Percentiles rank a stretch among this genome's conserved stretches.
Evolutionary conservation across 1,139 yeast genomes (phyloP).

Genomic region (Yamadazyma oceani): DNA sequence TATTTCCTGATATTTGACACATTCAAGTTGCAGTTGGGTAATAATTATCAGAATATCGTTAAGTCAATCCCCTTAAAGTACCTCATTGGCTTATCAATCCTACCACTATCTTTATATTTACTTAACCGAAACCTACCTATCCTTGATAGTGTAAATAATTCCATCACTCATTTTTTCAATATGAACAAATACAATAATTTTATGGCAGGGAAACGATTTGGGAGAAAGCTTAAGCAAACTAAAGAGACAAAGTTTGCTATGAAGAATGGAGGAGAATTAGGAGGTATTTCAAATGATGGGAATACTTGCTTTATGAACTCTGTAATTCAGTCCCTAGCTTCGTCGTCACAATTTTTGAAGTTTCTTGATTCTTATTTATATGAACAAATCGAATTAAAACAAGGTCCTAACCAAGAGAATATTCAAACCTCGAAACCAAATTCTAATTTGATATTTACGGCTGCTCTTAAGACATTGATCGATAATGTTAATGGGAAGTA

Average conservation of each 20-base stretch:
- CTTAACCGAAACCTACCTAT: slow-evolving; percentile 7
- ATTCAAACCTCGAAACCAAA: slow-evolving; percentile 31
- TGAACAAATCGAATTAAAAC: slow-evolving; percentile 15
- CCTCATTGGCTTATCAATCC: slow-evolving; percentile 9
- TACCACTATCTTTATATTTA: slow-evolving; percentile 9
- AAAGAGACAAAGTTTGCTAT: slow-evolving; percentile 40
- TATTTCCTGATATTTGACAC: background rate
- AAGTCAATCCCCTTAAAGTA: slow-evolving; percentile 7
- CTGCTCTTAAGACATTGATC: slow-evolving; percentile 50
- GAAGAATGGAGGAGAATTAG: slow-evolving; percentile 68
- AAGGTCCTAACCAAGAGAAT: slow-evolving; percentile 12
- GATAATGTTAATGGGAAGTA: slow-evolving; percentile 58
- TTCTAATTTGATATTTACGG: slow-evolving; percentile 48
- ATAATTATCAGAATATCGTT: slow-evolving; percentile 6
- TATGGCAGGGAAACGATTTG: slow-evolving; percentile 9
- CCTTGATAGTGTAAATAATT: slow-evolving; percentile 3
- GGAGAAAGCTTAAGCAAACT: slow-evolving; percentile 16
- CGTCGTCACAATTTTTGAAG: slow-evolving; percentile 59
- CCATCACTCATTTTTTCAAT: slow-evolving; percentile 5
- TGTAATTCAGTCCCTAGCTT: slow-evolving; percentile 80
- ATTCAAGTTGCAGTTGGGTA: slow-evolving; percentile 5
- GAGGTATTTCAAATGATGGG: slow-evolving; percentile 87
- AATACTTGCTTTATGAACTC: slow-evolving; percentile 94
- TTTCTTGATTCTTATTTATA: slow-evolving; percentile 54
- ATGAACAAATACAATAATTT: slow-evolving; percentile 13